phyloP scores from a whole-genome alignment of 257 asterid species.

The Paraleonurus japonicus region DNA sequence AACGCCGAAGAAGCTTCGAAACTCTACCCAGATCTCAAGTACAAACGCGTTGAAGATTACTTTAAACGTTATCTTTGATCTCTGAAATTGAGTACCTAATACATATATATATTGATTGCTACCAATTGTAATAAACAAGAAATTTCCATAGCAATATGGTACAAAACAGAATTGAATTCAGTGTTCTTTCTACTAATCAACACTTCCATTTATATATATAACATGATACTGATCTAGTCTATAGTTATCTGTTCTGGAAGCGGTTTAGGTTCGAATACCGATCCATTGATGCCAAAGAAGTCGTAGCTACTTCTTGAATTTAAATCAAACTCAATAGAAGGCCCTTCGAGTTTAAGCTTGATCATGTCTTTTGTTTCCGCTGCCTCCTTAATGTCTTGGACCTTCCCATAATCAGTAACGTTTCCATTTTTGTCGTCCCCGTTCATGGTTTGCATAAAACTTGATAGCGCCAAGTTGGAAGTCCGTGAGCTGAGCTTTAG shows the following conservation, averaged over 20 bases:
- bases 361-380: slow-evolving; percentile 32
- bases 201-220: slow-evolving; percentile 1
- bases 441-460: slow-evolving; percentile 60
- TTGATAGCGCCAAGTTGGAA: slow-evolving; percentile 74
- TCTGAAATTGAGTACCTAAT: not conserved
- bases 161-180: not conserved
- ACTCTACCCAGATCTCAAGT: slow-evolving; percentile 70
- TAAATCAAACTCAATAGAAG: slow-evolving; percentile 59
- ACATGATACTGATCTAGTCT: slow-evolving; percentile 21
- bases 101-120: not conserved
- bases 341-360: slow-evolving; percentile 52
- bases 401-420: slow-evolving; percentile 28
- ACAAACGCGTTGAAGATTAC: slow-evolving; percentile 57
- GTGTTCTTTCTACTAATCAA: slow-evolving; percentile 9
- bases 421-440: slow-evolving; percentile 36
- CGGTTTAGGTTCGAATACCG: slow-evolving; percentile 37
- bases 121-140: not conserved
- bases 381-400: slow-evolving; percentile 20
- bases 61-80: slow-evolving; percentile 45
- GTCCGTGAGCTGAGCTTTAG: slow-evolving; percentile 60
- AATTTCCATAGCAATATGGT: not conserved
- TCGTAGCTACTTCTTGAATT: slow-evolving; percentile 65
- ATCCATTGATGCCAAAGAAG: slow-evolving; percentile 51
- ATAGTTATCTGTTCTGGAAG: slow-evolving; percentile 27
- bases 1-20: slow-evolving; percentile 68